phyloP scores from a whole-genome alignment of 257 asterid species.

The Anisodus acutangulus region DNA sequence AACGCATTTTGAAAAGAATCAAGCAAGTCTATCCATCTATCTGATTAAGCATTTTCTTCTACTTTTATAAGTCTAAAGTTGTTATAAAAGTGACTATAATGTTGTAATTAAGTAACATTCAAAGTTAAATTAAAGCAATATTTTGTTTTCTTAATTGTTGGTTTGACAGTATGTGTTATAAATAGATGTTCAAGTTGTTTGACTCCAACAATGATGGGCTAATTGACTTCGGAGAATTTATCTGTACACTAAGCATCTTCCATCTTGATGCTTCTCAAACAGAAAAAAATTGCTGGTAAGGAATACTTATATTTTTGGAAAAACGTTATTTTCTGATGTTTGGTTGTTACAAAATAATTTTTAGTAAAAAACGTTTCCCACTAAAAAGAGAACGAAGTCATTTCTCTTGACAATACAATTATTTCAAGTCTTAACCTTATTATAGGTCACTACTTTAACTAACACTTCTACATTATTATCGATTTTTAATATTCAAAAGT shows the following conservation, averaged over 20 bases:
- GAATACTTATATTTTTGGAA: not conserved
- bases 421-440: too few relatives aligned
- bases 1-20: too few relatives aligned
- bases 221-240: slow-evolving; percentile 34
- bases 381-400: not conserved
- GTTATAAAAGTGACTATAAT: too few relatives aligned
- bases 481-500: not conserved
- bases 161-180: too few relatives aligned
- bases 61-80: too few relatives aligned
- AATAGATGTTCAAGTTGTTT: slow-evolving; percentile 34
- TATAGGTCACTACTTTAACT: not conserved
- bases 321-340: not conserved
- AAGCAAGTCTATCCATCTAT: too few relatives aligned
- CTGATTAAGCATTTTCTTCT: too few relatives aligned
- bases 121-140: too few relatives aligned
- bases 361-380: not conserved
- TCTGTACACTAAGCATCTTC: slow-evolving; percentile 35
- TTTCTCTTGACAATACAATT: not conserved
- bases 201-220: slow-evolving; percentile 36
- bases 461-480: not conserved
- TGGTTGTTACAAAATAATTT: not conserved
- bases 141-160: not conserved
- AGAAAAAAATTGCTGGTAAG: slow-evolving; percentile 49
- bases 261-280: slow-evolving; percentile 60
- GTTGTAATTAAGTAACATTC: too few relatives aligned